Evolutionary conservation across 2,329 filamentous ascomycete species (phyloP).

Genomic region (Blastomyces emzantsi): DNA sequence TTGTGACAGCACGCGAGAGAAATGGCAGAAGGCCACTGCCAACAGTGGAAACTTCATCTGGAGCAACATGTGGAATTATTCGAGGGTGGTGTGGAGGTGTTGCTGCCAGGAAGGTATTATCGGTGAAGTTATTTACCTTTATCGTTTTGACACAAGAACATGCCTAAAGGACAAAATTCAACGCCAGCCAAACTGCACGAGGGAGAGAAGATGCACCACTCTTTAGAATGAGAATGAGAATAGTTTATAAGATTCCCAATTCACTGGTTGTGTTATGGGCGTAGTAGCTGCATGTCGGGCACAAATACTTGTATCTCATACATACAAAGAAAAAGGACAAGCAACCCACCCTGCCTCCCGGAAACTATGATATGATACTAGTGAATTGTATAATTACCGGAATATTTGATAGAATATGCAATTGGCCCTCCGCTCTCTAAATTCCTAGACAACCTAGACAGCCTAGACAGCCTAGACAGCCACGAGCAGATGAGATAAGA

Average conservation of each 20-base stretch:
- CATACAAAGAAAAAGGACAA: constrained; percentile 2
- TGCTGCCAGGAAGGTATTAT: background rate
- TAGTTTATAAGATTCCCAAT: too few species aligned
- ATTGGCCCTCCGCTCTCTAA: background rate
- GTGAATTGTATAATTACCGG: background rate
- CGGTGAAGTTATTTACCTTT: background rate
- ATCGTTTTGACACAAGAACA: background rate
- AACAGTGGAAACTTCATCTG: background rate
- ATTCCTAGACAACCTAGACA: background rate
- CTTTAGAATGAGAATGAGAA: background rate
- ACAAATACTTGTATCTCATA: too few species aligned
- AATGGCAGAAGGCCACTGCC: constrained; percentile 42
- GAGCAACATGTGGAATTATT: background rate
- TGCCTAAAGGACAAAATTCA: background rate
- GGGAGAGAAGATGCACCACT: background rate
- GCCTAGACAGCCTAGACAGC: background rate
- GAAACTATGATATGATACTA: background rate
- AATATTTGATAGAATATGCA: background rate
- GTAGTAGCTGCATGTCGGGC: background rate
- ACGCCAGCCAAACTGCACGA: background rate
- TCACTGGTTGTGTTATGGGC: background rate
- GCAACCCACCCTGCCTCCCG: background rate
- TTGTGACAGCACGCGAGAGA: constrained; percentile 48
- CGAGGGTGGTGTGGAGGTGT: background rate
- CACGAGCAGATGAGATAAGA: background rate